These are phyloP conservation scores for Keqinozyma sinolaborantium DNA, from an alignment of 1,139 yeast species.

Conservation along the genomic window DNA sequence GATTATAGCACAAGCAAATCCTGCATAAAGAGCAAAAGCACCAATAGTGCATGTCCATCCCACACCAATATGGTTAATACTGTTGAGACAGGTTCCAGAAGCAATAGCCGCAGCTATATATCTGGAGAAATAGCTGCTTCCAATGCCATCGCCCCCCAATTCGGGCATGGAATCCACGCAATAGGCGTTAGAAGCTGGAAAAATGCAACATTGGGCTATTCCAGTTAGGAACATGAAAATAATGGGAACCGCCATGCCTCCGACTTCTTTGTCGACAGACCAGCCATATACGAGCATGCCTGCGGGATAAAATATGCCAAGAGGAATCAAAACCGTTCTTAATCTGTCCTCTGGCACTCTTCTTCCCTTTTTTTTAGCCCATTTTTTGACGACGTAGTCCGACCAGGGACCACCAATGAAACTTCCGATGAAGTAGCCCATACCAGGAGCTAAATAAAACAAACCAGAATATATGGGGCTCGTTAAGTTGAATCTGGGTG, in stretches of 20 bases:
- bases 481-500: constrained; percentile 46
- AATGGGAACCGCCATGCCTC: constrained; percentile 54
- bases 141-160: constrained; percentile 50
- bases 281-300: constrained; percentile 50
- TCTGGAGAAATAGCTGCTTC: constrained; percentile 47
- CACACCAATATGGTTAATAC: constrained; percentile 44
- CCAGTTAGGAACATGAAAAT: constrained; percentile 46
- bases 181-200: constrained; percentile 51
- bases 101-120: constrained; percentile 49
- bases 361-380: constrained; percentile 37
- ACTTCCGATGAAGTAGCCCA: constrained; percentile 47
- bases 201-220: constrained; percentile 45
- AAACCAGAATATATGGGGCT: constrained; percentile 46
- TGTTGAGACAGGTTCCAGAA: constrained; percentile 42
- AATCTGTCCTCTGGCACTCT: constrained; percentile 52
- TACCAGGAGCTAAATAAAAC: constrained; percentile 52
- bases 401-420: constrained; percentile 50
- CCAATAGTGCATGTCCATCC: constrained; percentile 51
- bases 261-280: constrained; percentile 42
- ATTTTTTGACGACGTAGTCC: constrained; percentile 40
- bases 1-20: constrained; percentile 16
- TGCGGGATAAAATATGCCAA: constrained; percentile 38
- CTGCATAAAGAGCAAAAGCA: constrained; percentile 26
- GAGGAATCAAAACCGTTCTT: constrained; percentile 31
- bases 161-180: constrained; percentile 56